Evolutionary conservation across 352 stramenopile species (phyloP), one percentile per base, ranked within the genome.

Genomic region (Bremia lactucae): DNA sequence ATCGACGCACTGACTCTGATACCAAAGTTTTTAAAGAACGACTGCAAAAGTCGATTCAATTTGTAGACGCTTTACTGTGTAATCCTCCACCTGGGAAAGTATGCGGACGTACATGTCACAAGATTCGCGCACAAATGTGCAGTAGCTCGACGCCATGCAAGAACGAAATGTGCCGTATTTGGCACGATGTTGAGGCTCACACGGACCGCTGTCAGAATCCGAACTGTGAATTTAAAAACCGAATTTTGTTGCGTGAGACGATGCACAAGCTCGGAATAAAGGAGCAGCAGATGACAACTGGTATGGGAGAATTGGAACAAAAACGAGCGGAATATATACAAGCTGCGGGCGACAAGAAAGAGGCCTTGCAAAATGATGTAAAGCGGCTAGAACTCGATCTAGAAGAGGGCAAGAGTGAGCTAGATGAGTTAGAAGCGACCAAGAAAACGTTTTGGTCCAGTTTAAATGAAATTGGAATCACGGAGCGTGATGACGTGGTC

Each of bases 151-250:
- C 60, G 21, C 69, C 69, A 14, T 85, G 72, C 29, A 55, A 70
- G 14, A 75, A 81, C 63, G 69, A 68, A 36, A 69, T 75, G 44
- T 83, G 72, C n/a, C 69, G 72, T 15, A 62, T 83, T 16, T 85
- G 72, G 72, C 70, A 83, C 42, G 70, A 86, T 26, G 72, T 86
- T 6, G 70, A 86, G 36, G 70, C 72, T 2, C 70, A 86, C 42
- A 83, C 65, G 5, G 72, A 83, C 24, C 62, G 61, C 36, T 86
- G 72, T 40, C 46, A 70, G 36, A 82, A 86, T 42, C 34, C 42
- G 4, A 56, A 78, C 18, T 86, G 72, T 45, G 72, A 86, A 55
- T 79, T 86, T 49, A 76, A 74, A 26, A 75, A 68, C 37, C 70
- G 72, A 14, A 67, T 86, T 35, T 62, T 86, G 47, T 47, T 76